Evolutionary conservation across 1,139 yeast species (phyloP).

Genomic region (Debaryomyces sp.): DNA sequence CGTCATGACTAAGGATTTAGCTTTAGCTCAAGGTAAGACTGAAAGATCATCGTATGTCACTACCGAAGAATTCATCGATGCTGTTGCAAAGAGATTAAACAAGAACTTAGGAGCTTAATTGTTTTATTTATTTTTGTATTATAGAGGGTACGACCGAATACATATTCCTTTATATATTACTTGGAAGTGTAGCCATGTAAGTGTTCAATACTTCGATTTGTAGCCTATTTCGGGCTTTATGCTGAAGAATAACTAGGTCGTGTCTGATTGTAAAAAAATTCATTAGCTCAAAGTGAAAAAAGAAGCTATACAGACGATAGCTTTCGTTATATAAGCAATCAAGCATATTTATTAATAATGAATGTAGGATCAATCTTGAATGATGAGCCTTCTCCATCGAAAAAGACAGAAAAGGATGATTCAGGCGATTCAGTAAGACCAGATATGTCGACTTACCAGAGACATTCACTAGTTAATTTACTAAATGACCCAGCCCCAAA

Average conservation of each 20-base stretch:
- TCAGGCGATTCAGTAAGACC: conserved; percentile 7
- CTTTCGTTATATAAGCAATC: background rate
- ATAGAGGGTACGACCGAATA: background rate
- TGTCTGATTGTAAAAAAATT: background rate
- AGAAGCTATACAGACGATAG: background rate
- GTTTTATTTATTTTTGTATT: background rate
- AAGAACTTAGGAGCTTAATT: conserved; percentile 26
- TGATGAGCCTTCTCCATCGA: conserved; percentile 43
- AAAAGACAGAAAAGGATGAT: conserved; percentile 18
- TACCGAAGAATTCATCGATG: conserved; percentile 88
- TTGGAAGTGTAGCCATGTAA: background rate
- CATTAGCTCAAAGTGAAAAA: background rate
- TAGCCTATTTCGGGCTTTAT: background rate
- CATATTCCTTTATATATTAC: background rate
- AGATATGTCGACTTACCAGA: conserved; percentile 17
- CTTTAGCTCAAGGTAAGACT: conserved; percentile 83
- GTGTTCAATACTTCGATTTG: background rate
- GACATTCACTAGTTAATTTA: conserved; percentile 34
- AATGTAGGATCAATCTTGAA: conserved; percentile 52
- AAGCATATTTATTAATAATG: conserved; percentile 23
- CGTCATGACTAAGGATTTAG: conserved; percentile 94
- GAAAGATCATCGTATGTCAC: conserved; percentile 80
- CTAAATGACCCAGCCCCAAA: conserved; percentile 24
- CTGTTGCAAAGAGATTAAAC: conserved; percentile 54
- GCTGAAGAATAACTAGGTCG: background rate